Evolutionary conservation across 2,329 filamentous ascomycete species (phyloP).

Genomic region (Neodidymelliopsis sp.): DNA sequence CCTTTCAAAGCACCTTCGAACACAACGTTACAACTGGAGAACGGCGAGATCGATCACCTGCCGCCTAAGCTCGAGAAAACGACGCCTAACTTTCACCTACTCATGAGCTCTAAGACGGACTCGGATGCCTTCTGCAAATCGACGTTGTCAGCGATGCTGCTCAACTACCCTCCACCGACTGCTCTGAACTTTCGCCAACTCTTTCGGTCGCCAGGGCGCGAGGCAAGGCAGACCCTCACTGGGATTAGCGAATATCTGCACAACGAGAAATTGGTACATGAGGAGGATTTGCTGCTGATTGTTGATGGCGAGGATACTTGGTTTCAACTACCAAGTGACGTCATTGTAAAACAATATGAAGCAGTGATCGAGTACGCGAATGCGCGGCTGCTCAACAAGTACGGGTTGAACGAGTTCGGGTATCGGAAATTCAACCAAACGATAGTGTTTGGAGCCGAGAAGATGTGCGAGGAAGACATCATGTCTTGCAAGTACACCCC

Average conservation of each 20-base stretch:
- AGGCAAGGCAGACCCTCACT: constrained; percentile 55
- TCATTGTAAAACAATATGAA: constrained; percentile 70
- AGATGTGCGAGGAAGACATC: constrained; percentile 59
- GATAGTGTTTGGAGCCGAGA: constrained; percentile 64
- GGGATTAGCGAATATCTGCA: constrained; percentile 59
- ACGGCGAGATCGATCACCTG: constrained; percentile 36
- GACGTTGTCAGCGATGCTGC: constrained; percentile 63
- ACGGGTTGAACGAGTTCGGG: constrained; percentile 48
- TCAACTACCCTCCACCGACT: constrained; percentile 66
- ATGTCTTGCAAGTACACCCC: constrained; percentile 63
- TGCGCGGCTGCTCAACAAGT: constrained; percentile 57
- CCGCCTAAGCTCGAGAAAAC: constrained; percentile 42
- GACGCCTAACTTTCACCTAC: constrained; percentile 60
- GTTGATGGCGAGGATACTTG: constrained; percentile 70
- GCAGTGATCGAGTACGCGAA: constrained; percentile 62
- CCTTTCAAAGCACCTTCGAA: constrained; percentile 44
- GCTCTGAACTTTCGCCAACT: constrained; percentile 56
- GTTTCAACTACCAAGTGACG: constrained; percentile 70
- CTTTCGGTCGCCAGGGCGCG: constrained; percentile 33
- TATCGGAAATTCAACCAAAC: constrained; percentile 55
- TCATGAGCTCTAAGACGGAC: constrained; percentile 59
- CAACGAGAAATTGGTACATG: constrained; percentile 56
- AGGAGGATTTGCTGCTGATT: constrained; percentile 69
- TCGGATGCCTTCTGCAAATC: constrained; percentile 64
- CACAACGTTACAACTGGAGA: constrained; percentile 45